phyloP scores from a whole-genome alignment of 495 filamentous ascomycete species.

The Neurospora sp. region DNA sequence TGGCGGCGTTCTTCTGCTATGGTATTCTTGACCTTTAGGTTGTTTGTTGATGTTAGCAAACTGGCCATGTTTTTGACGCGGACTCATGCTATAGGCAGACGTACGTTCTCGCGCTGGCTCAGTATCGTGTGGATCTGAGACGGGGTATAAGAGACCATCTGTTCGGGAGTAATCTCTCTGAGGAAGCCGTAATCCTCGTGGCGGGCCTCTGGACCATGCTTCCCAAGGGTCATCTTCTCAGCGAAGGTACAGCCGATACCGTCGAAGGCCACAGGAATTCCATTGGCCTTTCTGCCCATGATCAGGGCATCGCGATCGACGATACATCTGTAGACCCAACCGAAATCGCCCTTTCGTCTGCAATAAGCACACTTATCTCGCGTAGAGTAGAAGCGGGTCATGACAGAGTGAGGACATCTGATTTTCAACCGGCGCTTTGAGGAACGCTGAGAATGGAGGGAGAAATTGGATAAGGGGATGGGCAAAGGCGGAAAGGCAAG shows the following conservation, averaged over 20 bases:
- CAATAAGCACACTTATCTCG: slow-evolving; percentile 43
- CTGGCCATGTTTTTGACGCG: neutral
- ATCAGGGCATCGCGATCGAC: slow-evolving; percentile 45
- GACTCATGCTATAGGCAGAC: neutral
- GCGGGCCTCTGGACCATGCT: slow-evolving; percentile 25
- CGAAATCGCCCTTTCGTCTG: slow-evolving; percentile 33
- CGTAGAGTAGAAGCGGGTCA: slow-evolving; percentile 44
- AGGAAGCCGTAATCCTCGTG: slow-evolving; percentile 33
- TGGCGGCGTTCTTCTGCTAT: slow-evolving; percentile 11
- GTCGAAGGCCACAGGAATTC: slow-evolving; percentile 24
- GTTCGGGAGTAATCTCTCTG: slow-evolving; percentile 40
- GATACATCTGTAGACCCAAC: slow-evolving; percentile 60
- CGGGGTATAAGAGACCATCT: slow-evolving; percentile 33
- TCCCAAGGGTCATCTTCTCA: slow-evolving; percentile 16
- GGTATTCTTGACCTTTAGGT: slow-evolving; percentile 12
- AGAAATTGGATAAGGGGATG: slow-evolving; percentile 6
- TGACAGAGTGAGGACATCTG: slow-evolving; percentile 49
- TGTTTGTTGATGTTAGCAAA: neutral
- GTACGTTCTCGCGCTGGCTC: slow-evolving; percentile 31
- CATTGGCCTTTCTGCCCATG: slow-evolving; percentile 23
- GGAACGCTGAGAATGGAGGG: neutral
- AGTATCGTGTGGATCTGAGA: slow-evolving; percentile 31
- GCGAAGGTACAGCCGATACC: slow-evolving; percentile 13
- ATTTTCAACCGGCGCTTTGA: slow-evolving; percentile 12
- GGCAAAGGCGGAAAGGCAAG: neutral